These are phyloP conservation scores for Penicillium decumbens DNA, from an alignment of 2,329 filamentous ascomycete genomes.

Conservation along the genomic window DNA sequence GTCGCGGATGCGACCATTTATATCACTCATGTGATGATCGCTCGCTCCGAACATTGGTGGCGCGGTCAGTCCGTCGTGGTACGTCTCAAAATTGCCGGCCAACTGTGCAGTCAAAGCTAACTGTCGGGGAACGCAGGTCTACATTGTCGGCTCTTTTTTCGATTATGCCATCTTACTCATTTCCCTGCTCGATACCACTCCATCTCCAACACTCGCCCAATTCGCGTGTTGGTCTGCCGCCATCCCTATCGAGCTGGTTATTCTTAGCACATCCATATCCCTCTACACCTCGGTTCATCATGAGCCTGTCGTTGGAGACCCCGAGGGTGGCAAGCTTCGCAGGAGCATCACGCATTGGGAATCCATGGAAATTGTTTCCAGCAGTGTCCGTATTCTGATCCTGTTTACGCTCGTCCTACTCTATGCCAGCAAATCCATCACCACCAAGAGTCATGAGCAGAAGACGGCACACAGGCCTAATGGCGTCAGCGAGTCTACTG, in stretches of 20 bases:
- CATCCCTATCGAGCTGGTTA: conserved; percentile 65
- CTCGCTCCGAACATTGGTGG: conserved; percentile 69
- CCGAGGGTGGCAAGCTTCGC: conserved; percentile 40
- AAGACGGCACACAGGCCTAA: conserved; percentile 33
- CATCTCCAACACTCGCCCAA: conserved; percentile 75
- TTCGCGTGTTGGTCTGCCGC: conserved; percentile 73
- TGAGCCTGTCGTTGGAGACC: conserved; percentile 54
- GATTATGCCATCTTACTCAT: conserved; percentile 81
- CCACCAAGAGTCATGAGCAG: conserved; percentile 40
- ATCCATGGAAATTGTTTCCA: conserved; percentile 48
- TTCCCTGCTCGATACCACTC: conserved; percentile 76
- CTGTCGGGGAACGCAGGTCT: conserved; percentile 57
- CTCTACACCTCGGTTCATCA: conserved; percentile 66
- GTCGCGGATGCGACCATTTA: conserved; percentile 69
- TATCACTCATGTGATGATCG: conserved; percentile 66
- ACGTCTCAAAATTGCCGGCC: conserved; percentile 38
- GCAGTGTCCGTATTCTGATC: conserved; percentile 63
- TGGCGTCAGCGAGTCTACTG: conserved; percentile 41
- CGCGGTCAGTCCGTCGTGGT: conserved; percentile 73
- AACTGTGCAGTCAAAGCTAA: conserved; percentile 7
- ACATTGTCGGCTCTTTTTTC: conserved; percentile 78
- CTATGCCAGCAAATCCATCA: conserved; percentile 51
- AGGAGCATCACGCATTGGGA: conserved; percentile 42
- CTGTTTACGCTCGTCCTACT: conserved; percentile 58
- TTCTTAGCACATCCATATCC: conserved; percentile 64